Base-by-base conservation (phyloP, 441 rosid species). In the Adansonia grandidieri region DNA sequence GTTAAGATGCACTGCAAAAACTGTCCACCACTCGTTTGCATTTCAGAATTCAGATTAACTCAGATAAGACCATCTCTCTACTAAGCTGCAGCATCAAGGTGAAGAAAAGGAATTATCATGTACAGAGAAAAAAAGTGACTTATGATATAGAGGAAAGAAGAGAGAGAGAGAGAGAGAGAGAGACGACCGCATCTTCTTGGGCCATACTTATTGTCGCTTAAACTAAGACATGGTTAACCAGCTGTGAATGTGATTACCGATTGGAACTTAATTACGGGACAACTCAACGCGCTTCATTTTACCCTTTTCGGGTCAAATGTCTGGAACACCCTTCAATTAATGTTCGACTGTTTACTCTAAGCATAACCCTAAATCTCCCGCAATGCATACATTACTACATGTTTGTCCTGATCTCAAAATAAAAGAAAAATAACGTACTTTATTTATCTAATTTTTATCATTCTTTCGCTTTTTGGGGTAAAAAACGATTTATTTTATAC, bases 1-100 rank as follows among this genome's bases (percentile, higher is more conserved):
- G 83, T 74, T 84, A 77, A 79, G 86, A 57, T 28, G 37, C 81
- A 69, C 77, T 28, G 28, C 71, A 20, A 66, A 60, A 74, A 79
- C 80, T 75, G 77, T 62, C 71, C 77, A 72, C 79, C 75, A 32
- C 62, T 78, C 51, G 40, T 67, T 78, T 72, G 63, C 79, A 53
- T 68, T 78, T 75, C 61, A 51, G 81, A 71, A 19, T 11, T 68
- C 57, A 68, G 73, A 77, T 54, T 28, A 62, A 66, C 45, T 71
- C 63, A 37, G 42, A 37, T 37, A 37, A 37, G 42, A 37, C 70
- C 13, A 9, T 73, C 28, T 73, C 76, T 6, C 7, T 9, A 9
- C 32, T 11, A 47, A 11, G 42, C 44, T 50, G 9, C 65, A 61
- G 65, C 65, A 61, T 61, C 65, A 22, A 1, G 19, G 61, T 7